A percentile compares a stretch with the other conserved stretches of the same genome.
Conservation (phyloP, 1,139 yeast genomes). For the Saccharomyces hybrid region DNA sequence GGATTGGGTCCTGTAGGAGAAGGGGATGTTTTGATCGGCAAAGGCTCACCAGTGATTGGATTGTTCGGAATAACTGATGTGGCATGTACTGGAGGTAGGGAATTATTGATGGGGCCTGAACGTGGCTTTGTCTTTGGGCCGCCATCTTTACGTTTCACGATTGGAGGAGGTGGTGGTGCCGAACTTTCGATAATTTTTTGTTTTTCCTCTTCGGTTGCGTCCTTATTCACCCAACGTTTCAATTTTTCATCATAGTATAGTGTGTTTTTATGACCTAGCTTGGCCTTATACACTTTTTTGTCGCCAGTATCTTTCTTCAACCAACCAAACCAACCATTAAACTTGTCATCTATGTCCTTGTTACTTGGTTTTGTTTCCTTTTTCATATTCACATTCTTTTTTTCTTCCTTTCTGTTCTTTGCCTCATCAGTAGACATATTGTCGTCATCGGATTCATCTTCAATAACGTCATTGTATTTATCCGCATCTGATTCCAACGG, state of each 20-base stretch:
- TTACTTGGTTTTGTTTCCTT: conserved; percentile 17
- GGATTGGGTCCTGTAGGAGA: neutral
- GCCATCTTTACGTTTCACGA: conserved; percentile 36
- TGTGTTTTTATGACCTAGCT: conserved; percentile 68
- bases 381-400: conserved; percentile 18
- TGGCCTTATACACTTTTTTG: conserved; percentile 74
- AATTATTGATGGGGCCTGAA: neutral
- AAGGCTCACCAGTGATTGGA: neutral
- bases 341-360: conserved; percentile 16
- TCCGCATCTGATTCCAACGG: conserved; percentile 6
- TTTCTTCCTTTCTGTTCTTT: conserved; percentile 32
- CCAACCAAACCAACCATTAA: conserved; percentile 43
- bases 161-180: conserved; percentile 72
- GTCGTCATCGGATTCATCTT: conserved; percentile 40
- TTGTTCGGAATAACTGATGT: conserved; percentile 1
- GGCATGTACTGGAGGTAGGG: neutral
- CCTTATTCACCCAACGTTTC: conserved; percentile 79
- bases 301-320: conserved; percentile 45
- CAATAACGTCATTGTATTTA: conserved; percentile 39
- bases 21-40: neutral
- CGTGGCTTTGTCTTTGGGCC: conserved; percentile 34
- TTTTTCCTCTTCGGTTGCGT: conserved; percentile 64
- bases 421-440: conserved; percentile 22
- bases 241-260: conserved; percentile 78
- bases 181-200: conserved; percentile 49